These are phyloP conservation scores for Beauveria varroae DNA, from an alignment of 2,329 filamentous ascomycete genomes.

Conservation along the genomic window DNA sequence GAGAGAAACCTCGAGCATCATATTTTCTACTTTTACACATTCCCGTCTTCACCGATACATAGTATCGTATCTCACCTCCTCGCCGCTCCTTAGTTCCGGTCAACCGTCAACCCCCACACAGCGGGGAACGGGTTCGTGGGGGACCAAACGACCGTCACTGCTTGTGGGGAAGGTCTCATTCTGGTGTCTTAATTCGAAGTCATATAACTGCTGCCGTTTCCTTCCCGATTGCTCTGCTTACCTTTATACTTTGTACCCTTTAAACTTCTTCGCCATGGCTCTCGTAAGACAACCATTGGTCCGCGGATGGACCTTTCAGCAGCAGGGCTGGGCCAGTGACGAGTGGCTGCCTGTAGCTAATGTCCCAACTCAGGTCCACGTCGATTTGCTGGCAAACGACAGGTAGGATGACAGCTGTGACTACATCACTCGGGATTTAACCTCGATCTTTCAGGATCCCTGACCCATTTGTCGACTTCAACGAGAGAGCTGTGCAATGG, in stretches of 20 bases:
- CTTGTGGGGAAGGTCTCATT: neutral
- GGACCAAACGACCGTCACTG: neutral
- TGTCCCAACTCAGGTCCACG: constrained; percentile 30
- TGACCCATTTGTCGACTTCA: constrained; percentile 54
- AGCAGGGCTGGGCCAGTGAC: constrained; percentile 18
- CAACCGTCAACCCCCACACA: constrained; percentile 1
- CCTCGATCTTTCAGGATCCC: constrained; percentile 28
- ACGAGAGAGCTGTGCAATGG: constrained; percentile 54
- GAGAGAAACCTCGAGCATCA: no score
- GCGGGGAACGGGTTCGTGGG: constrained; percentile 5
- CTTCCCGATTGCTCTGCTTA: neutral
- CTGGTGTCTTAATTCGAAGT: neutral
- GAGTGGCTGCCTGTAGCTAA: constrained; percentile 27
- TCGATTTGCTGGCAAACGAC: constrained; percentile 29
- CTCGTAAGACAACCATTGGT: constrained; percentile 10
- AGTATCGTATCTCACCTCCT: neutral
- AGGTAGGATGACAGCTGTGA: constrained; percentile 18
- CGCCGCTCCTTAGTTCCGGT: neutral
- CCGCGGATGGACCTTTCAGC: constrained; percentile 21
- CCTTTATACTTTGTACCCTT: neutral
- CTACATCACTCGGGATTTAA: neutral
- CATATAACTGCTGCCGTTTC: neutral
- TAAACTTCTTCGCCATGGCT: neutral
- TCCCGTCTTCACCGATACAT: neutral
- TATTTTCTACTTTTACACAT: neutral